Evolutionary conservation across 1,284 basidiomycete genomes (phyloP).

Genomic region (Stereum hirsutum): DNA sequence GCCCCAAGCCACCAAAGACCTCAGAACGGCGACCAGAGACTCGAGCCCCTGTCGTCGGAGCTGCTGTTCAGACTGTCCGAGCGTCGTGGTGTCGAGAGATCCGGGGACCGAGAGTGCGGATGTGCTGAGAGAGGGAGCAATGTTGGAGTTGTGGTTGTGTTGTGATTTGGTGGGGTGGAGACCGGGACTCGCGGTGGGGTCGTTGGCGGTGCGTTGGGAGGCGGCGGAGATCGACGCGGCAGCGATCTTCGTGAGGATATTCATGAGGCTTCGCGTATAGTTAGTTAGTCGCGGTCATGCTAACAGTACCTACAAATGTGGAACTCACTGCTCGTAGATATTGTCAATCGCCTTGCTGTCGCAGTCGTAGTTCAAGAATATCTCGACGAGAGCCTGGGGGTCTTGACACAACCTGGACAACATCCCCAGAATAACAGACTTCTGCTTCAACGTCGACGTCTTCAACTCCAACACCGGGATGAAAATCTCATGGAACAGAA

Average conservation of each 20-base stretch:
- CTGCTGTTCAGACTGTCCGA: constrained; percentile 75
- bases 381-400: constrained; percentile 92
- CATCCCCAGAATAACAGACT: constrained; percentile 84
- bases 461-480: constrained; percentile 98
- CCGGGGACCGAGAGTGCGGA: constrained; percentile 61
- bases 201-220: constrained; percentile 38
- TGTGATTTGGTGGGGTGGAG: constrained; percentile 41
- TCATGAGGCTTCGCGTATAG: constrained; percentile 62
- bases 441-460: constrained; percentile 91
- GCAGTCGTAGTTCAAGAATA: constrained; percentile 98
- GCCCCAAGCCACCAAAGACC: constrained; percentile 88
- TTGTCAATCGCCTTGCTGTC: constrained; percentile 89
- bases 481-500: constrained; percentile 97
- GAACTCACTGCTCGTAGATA: constrained; percentile 83
- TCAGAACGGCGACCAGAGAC: constrained; percentile 79
- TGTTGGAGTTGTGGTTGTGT: constrained; percentile 33
- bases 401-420: constrained; percentile 85
- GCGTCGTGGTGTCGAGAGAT: constrained; percentile 51
- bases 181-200: constrained; percentile 54
- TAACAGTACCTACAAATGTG: background rate
- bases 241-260: constrained; percentile 87
- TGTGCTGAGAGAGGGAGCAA: constrained; percentile 57
- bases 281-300: background rate
- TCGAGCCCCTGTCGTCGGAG: constrained; percentile 85
- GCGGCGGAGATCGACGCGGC: constrained; percentile 48